Percentiles rank a stretch among this genome's conserved stretches.
Conservation (phyloP, 2,329 filamentous ascomycete species). For the Xylariales sp. region DNA sequence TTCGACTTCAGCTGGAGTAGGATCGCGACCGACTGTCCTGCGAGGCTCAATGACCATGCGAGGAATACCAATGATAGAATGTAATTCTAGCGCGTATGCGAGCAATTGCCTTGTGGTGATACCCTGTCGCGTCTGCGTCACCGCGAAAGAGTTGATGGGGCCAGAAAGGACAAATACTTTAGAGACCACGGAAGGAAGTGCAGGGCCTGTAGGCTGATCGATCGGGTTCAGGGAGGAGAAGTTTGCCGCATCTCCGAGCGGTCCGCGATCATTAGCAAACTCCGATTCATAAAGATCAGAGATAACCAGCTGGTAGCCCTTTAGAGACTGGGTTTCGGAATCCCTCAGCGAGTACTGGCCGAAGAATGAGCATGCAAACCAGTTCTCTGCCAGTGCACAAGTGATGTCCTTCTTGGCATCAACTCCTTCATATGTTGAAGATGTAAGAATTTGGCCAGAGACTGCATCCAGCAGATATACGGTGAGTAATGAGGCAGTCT, state of each 20-base stretch:
- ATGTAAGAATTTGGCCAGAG: slow-evolving; percentile 75
- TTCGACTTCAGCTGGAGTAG: slow-evolving; percentile 72
- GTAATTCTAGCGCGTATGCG: slow-evolving; percentile 68
- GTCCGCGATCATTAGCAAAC: slow-evolving; percentile 77
- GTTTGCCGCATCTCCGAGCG: slow-evolving; percentile 64
- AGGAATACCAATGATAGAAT: slow-evolving; percentile 75
- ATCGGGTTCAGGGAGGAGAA: slow-evolving; percentile 73
- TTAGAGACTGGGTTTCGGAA: slow-evolving; percentile 52
- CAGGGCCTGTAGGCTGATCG: slow-evolving; percentile 47
- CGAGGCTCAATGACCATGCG: slow-evolving; percentile 78
- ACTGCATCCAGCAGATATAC: slow-evolving; percentile 82
- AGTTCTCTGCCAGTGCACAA: slow-evolving; percentile 86
- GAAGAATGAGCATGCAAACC: slow-evolving; percentile 84
- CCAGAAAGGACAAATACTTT: slow-evolving; percentile 79
- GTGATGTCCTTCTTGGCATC: slow-evolving; percentile 70
- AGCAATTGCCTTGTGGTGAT: slow-evolving; percentile 82
- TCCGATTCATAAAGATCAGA: slow-evolving; percentile 89
- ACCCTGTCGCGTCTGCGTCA: slow-evolving; percentile 87
- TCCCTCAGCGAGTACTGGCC: slow-evolving; percentile 55
- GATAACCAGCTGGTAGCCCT: slow-evolving; percentile 81
- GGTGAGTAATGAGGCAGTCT: slow-evolving; percentile 54
- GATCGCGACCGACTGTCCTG: slow-evolving; percentile 79
- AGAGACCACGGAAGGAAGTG: slow-evolving; percentile 70
- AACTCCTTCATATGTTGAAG: slow-evolving; percentile 66
- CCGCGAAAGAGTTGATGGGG: slow-evolving; percentile 72